Conservation (phyloP, 768 basidiomycete genomes). For the Leucocoprinus sp. region DNA sequence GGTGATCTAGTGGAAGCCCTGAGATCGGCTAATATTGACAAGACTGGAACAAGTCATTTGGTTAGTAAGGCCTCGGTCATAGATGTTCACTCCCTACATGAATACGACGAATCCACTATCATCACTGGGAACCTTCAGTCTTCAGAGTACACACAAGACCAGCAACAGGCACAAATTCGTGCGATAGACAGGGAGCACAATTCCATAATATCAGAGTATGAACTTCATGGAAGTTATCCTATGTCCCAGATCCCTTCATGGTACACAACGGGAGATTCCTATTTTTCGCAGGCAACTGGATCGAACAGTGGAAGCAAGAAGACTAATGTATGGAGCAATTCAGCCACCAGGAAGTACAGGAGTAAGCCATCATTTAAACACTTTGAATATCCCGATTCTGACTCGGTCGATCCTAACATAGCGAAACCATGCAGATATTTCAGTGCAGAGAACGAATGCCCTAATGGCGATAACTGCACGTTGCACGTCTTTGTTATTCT, state of each 20-base stretch:
- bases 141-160: conserved; percentile 27
- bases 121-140: conserved; percentile 34
- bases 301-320: conserved; percentile 1
- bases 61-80: not conserved
- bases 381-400: not conserved
- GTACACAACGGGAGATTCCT: not conserved
- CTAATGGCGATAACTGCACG: conserved; percentile 46
- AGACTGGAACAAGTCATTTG: not conserved
- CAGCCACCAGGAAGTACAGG: conserved; percentile 27
- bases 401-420: conserved; percentile 17
- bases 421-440: conserved; percentile 59
- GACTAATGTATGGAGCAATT: conserved; percentile 24
- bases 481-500: conserved; percentile 35
- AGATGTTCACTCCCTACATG: conserved; percentile 11
- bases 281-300: not conserved
- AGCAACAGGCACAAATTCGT: conserved; percentile 30
- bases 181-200: conserved; percentile 2
- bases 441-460: conserved; percentile 35
- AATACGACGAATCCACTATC: conserved; percentile 22
- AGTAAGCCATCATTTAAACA: conserved; percentile 23
- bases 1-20: not conserved
- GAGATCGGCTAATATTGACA: not conserved
- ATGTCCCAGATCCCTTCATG: not conserved
- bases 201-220: not conserved
- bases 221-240: not conserved